phyloP scores from a whole-genome alignment of 1,139 yeast genomes.

The Arxiozyma slooffiae region DNA sequence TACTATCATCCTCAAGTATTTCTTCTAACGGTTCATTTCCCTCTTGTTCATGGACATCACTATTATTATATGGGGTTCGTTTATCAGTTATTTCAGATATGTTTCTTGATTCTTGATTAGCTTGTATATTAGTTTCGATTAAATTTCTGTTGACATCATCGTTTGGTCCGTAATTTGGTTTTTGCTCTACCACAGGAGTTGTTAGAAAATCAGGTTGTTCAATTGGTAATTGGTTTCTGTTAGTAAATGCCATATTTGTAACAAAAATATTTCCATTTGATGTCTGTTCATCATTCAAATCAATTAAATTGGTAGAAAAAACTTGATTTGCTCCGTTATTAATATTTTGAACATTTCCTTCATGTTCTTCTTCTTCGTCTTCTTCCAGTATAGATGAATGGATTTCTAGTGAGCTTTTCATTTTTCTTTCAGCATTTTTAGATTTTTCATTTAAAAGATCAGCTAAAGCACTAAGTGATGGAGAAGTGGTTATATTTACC shows the following conservation, averaged over 20 bases:
- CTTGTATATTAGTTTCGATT: background rate
- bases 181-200: constrained; percentile 9
- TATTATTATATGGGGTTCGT: background rate
- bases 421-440: constrained; percentile 22
- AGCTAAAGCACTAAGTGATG: constrained; percentile 35
- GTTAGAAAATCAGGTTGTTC: constrained; percentile 28
- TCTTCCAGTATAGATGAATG: constrained; percentile 20
- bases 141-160: background rate
- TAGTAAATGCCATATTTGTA: background rate
- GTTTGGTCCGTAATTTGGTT: constrained; percentile 2
- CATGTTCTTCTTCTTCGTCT: constrained; percentile 29
- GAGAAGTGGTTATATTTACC: constrained; percentile 37
- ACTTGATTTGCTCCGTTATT: constrained; percentile 10
- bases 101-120: background rate
- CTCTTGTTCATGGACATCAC: background rate
- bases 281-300: constrained; percentile 22
- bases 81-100: background rate
- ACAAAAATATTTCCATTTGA: background rate
- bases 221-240: background rate
- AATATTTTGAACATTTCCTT: constrained; percentile 9
- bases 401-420: constrained; percentile 13
- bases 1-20: background rate
- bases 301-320: constrained; percentile 30
- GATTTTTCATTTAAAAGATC: constrained; percentile 32
- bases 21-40: background rate